phyloP scores from a whole-genome alignment of 768 basidiomycete genomes.

The Amyloporia xantha region DNA sequence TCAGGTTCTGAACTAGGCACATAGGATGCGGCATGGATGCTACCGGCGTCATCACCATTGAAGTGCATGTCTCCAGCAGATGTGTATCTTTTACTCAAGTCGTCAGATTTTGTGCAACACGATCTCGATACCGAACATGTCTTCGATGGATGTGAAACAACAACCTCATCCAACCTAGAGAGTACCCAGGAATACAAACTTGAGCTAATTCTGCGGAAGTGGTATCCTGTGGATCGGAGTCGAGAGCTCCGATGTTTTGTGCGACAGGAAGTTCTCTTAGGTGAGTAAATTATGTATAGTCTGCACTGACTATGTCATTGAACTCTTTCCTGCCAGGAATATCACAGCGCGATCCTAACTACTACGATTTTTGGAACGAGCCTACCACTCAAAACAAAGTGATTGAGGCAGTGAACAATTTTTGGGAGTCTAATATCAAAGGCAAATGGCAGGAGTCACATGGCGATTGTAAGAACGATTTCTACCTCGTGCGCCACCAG shows the following conservation, averaged over 20 bases:
- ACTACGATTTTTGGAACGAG: conserved; percentile 83
- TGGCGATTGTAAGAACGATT: conserved; percentile 55
- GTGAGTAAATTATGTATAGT: conserved; percentile 35
- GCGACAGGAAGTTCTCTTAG: conserved; percentile 59
- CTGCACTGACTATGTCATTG: not conserved
- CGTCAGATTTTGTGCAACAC: conserved; percentile 83
- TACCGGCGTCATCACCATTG: conserved; percentile 76
- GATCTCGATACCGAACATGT: conserved; percentile 56
- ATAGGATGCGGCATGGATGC: conserved; percentile 89
- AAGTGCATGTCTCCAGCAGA: conserved; percentile 86
- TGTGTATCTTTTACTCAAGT: conserved; percentile 88
- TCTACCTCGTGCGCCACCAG: not conserved
- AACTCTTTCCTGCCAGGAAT: conserved; percentile 46
- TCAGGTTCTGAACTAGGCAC: too few relatives aligned
- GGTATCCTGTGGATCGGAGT: conserved; percentile 79
- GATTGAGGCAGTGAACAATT: conserved; percentile 38
- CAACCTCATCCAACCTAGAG: not conserved
- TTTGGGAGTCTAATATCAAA: conserved; percentile 67
- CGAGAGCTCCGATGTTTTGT: conserved; percentile 93
- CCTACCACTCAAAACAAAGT: conserved; percentile 46
- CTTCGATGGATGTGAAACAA: conserved; percentile 55
- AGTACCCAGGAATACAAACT: conserved; percentile 46
- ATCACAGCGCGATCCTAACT: conserved; percentile 83
- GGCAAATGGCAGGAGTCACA: conserved; percentile 46
- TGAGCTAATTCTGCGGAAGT: conserved; percentile 86